Base-by-base conservation (phyloP, 805 yeast genomes). In the Torulaspora gathmanii region DNA sequence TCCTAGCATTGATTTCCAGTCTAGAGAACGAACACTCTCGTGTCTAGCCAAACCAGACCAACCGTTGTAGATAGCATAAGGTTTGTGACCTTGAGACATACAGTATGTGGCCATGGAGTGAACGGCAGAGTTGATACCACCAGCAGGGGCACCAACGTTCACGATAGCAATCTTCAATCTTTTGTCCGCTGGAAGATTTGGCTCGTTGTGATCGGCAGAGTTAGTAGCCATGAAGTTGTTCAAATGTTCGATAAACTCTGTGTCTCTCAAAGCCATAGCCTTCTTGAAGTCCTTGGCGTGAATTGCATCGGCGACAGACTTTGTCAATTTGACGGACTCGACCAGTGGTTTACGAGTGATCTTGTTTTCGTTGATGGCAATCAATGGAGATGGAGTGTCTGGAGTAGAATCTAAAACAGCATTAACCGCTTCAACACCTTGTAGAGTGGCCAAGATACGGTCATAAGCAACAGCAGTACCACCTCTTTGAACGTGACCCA, bases 401-500 rank as follows among this genome's bases (percentile, higher is more conserved):
- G 86, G 86, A 6, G 82, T 75, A 38, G 73, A 67, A 45, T 81
- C 86, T 58, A 84, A 70, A 10, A 83, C 83, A 1, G 89, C 89
- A 52, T 79, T 74, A 40, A 83, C 88, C 5, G 90, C 90, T 55
- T 83, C 90, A 37, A 83, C 89, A 68, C 90, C 91, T 70, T 83
- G 91, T 52, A 83, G 60, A 17, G 91, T 83, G 28, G 89, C 89
- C 51, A 84, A 65, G 58, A 79, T 64, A 56, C 91, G 70, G 62
- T 83, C 91, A 55, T 69, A 80, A 1, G 89, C 87, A 39, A 81
- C 87, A 1, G 91, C 88, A 17, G 83, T 74, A 59, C 91, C 91
- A 69, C 91, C 91, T 69, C 91, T 74, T 69, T 83, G 91, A 34
- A 83, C 90, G 55, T 83, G 91, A 19, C 91, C 91, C 55, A 83